phyloP scores from a whole-genome alignment of 768 basidiomycete species.

The Amanita polypyramis region DNA sequence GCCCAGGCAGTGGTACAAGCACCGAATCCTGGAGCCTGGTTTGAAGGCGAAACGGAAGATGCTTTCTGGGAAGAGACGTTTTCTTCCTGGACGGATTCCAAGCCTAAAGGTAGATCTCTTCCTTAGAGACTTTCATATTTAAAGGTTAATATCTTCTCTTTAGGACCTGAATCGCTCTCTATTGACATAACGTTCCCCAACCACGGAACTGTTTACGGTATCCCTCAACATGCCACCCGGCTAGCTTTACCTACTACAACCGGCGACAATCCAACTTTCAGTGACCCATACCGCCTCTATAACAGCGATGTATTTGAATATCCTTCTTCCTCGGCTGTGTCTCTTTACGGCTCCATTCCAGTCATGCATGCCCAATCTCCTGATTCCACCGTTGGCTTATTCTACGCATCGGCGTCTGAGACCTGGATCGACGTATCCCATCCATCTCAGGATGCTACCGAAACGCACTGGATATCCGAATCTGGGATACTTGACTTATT shows the following conservation, averaged over 20 bases:
- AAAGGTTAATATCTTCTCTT: not conserved
- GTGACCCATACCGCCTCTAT: constrained; percentile 90
- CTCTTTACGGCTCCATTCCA: constrained; percentile 88
- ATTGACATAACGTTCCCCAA: constrained; percentile 91
- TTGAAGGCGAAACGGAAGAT: constrained; percentile 79
- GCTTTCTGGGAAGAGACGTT: constrained; percentile 88
- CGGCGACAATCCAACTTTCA: constrained; percentile 65
- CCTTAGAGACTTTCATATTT: not conserved
- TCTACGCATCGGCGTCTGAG: constrained; percentile 83
- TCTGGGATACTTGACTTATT: constrained; percentile 94
- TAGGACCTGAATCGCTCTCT: constrained; percentile 91
- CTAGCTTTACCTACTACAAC: constrained; percentile 84
- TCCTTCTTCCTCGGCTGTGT: constrained; percentile 64
- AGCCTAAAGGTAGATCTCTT: constrained; percentile 76
- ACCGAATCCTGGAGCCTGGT: constrained; percentile 3
- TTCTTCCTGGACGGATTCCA: constrained; percentile 79
- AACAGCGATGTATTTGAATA: constrained; percentile 98
- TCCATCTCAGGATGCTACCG: constrained; percentile 51
- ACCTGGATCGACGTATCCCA: constrained; percentile 91
- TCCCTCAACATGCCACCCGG: constrained; percentile 91
- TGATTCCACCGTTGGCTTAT: constrained; percentile 82
- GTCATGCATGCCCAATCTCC: constrained; percentile 88
- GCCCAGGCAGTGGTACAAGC: constrained; percentile 4
- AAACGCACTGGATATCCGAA: constrained; percentile 97
- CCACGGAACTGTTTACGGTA: constrained; percentile 87